Conservation (phyloP, 1,284 basidiomycete genomes). For the Inonotus obliquus region DNA sequence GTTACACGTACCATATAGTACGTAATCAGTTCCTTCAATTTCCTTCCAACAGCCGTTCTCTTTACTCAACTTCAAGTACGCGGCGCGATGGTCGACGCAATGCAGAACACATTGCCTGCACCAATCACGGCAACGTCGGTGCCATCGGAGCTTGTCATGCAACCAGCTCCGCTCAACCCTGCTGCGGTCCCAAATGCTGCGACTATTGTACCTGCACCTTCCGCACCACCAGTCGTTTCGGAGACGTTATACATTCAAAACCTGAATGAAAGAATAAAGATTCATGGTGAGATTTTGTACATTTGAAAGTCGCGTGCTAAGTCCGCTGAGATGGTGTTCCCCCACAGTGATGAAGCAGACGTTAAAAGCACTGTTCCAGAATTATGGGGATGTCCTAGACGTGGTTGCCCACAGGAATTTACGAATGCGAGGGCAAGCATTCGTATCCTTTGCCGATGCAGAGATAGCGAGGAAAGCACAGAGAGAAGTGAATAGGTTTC, state of each 20-base stretch:
- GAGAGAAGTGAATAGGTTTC: slow-evolving; percentile 91
- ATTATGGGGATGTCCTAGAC: slow-evolving; percentile 88
- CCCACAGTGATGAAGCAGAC: slow-evolving; percentile 80
- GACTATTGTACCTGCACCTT: slow-evolving; percentile 25
- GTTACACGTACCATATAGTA: neutral
- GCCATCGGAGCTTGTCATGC: slow-evolving; percentile 12
- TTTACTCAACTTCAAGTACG: neutral
- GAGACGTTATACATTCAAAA: slow-evolving; percentile 98
- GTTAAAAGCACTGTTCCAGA: slow-evolving; percentile 85
- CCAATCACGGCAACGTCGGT: slow-evolving; percentile 4
- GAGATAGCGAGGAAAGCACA: slow-evolving; percentile 84
- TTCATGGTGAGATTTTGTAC: slow-evolving; percentile 53
- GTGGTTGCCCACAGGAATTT: slow-evolving; percentile 91
- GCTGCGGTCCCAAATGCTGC: slow-evolving; percentile 27
- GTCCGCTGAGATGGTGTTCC: slow-evolving; percentile 6
- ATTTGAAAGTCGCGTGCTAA: slow-evolving; percentile 6
- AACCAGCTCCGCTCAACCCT: slow-evolving; percentile 25
- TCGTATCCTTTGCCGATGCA: slow-evolving; percentile 84
- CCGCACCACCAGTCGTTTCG: slow-evolving; percentile 38
- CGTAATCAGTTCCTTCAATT: neutral
- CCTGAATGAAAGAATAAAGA: slow-evolving; percentile 94
- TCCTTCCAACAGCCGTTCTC: neutral
- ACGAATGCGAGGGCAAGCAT: slow-evolving; percentile 97
- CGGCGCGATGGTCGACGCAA: slow-evolving; percentile 14
- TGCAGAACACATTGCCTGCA: slow-evolving; percentile 5